Evolutionary conservation across 2,329 filamentous ascomycete genomes (phyloP).

Genomic region (Scedosporium dehoogii): DNA sequence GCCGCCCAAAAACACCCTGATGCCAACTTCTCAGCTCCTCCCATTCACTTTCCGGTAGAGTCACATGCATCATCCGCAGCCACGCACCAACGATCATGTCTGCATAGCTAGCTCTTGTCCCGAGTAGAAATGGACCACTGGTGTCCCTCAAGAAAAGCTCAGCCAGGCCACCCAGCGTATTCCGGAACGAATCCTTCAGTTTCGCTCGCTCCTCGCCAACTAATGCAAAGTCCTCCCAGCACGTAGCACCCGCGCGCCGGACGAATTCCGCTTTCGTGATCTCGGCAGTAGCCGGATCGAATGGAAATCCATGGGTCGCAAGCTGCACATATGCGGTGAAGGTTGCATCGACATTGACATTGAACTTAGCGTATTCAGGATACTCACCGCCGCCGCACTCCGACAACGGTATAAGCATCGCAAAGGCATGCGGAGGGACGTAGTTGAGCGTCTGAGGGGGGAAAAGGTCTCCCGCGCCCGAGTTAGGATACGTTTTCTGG

Average conservation of each 20-base stretch:
- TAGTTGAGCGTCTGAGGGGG: slow-evolving; percentile 32
- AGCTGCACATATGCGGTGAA: slow-evolving; percentile 38
- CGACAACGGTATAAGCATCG: slow-evolving; percentile 27
- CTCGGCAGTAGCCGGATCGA: slow-evolving; percentile 32
- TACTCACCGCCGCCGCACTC: slow-evolving; percentile 17
- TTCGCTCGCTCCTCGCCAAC: slow-evolving; percentile 27
- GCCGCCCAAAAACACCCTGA: slow-evolving; percentile 35
- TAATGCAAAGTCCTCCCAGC: slow-evolving; percentile 33
- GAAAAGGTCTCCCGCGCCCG: slow-evolving; percentile 37
- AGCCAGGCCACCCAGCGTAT: slow-evolving; percentile 12
- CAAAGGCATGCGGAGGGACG: slow-evolving; percentile 13
- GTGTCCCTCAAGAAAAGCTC: slow-evolving; percentile 26
- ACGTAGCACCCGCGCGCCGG: slow-evolving; percentile 30
- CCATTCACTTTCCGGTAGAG: slow-evolving; percentile 36
- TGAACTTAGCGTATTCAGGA: slow-evolving; percentile 38
- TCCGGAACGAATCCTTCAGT: slow-evolving; percentile 27
- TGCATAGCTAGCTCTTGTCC: slow-evolving; percentile 34
- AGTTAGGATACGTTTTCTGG: slow-evolving; percentile 37
- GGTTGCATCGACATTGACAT: slow-evolving; percentile 40
- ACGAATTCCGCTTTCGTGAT: slow-evolving; percentile 35
- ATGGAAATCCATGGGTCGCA: slow-evolving; percentile 29
- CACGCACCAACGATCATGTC: slow-evolving; percentile 47
- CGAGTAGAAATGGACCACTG: slow-evolving; percentile 38
- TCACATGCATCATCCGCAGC: slow-evolving; percentile 34
- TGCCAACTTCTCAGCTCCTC: slow-evolving; percentile 36